A percentile compares a stretch with the other conserved stretches of the same genome.
phyloP scores from a whole-genome alignment of 208 protist genomes.

The Leishmania lainsoni region DNA sequence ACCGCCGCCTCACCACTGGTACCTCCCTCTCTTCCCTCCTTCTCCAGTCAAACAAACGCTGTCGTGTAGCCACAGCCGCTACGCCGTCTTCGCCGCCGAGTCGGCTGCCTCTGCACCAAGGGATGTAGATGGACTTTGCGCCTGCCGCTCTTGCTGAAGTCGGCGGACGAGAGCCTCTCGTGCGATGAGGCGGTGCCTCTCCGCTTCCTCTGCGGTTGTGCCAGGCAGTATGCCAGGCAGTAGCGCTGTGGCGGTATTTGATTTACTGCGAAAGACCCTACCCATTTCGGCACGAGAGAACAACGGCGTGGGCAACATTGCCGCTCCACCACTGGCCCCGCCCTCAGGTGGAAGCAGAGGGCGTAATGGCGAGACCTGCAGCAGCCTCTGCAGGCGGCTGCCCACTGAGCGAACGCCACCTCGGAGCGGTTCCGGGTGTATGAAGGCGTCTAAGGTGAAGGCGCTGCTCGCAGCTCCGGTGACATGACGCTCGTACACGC shows the following conservation, averaged over 20 bases:
- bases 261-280: background rate
- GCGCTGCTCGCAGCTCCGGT: constrained; percentile 5
- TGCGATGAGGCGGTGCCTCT: constrained; percentile 70
- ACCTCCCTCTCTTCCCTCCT: background rate
- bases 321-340: constrained; percentile 7
- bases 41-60: background rate
- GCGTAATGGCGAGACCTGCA: background rate
- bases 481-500: constrained; percentile 30
- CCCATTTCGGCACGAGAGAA: constrained; percentile 9
- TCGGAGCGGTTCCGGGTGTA: constrained; percentile 25
- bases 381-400: background rate
- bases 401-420: constrained; percentile 12
- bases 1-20: background rate
- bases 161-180: constrained; percentile 58
- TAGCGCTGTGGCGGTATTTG: constrained; percentile 12
- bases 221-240: constrained; percentile 79
- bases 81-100: constrained; percentile 18
- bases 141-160: constrained; percentile 31
- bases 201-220: constrained; percentile 75
- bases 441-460: constrained; percentile 30
- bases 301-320: constrained; percentile 16
- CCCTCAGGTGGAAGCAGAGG: constrained; percentile 16
- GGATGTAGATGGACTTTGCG: background rate
- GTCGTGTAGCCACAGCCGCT: background rate
- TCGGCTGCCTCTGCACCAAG: background rate